Conservation (phyloP, 306 rosid genomes). For the Medicago truncatula region MtrunA17r5.0-ANR NC_053044.1:52389501-52390000, state of each 20-base stretch:
- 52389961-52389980: conserved; percentile 80
- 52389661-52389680: background rate
- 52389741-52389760: conserved; percentile 76
- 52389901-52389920: conserved; percentile 83
- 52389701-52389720: conserved; percentile 88
- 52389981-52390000: conserved; percentile 99
- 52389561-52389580: background rate
- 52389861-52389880: background rate
- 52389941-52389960: conserved; percentile 82
- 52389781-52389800: conserved; percentile 89
- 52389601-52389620: conserved; percentile 1
- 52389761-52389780: conserved; percentile 93
- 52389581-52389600: conserved; percentile 9
- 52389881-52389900: conserved; percentile 81
- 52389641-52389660: conserved; percentile 10
- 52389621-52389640: conserved; percentile 16
- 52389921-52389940: conserved; percentile 89
- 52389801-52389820: conserved; percentile 36
- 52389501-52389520: too few relatives aligned
- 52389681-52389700: conserved; percentile 42
- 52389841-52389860: conserved; percentile 28
- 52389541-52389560: background rate
- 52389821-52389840: conserved; percentile 31
- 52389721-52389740: conserved; percentile 88
- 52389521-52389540: conserved; percentile 1